Evolutionary conservation across 2,329 filamentous ascomycete genomes (phyloP).

Genomic region (Pyricularia sp.): DNA sequence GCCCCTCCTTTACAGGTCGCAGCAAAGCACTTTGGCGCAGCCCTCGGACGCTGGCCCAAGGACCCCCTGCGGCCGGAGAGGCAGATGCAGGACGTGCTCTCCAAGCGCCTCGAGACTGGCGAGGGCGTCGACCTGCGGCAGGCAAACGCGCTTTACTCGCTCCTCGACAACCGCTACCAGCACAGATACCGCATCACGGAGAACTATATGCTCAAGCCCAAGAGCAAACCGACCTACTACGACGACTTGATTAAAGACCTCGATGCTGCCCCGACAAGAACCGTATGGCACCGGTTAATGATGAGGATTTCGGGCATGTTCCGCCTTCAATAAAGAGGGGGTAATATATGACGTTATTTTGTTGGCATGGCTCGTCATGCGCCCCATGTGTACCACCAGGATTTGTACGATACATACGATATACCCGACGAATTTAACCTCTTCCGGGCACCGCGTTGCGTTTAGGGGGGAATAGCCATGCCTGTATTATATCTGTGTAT

Average conservation of each 20-base stretch:
- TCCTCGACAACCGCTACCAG: constrained; percentile 51
- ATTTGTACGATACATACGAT: background rate
- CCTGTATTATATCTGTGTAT: background rate
- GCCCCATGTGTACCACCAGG: background rate
- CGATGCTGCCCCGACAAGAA: constrained; percentile 50
- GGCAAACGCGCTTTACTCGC: constrained; percentile 48
- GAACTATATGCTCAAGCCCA: constrained; percentile 39
- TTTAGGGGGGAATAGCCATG: background rate
- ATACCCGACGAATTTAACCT: background rate
- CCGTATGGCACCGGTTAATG: constrained; percentile 39
- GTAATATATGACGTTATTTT: background rate
- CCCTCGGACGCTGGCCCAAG: constrained; percentile 51
- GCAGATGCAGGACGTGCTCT: constrained; percentile 50
- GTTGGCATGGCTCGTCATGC: background rate
- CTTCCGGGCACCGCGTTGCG: background rate
- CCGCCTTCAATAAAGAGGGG: constrained; percentile 36
- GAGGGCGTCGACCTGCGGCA: constrained; percentile 45
- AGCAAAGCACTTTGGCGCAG: constrained; percentile 37
- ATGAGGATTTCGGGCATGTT: constrained; percentile 52
- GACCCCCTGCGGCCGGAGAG: constrained; percentile 53
- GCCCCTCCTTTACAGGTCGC: constrained; percentile 23
- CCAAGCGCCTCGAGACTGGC: constrained; percentile 27
- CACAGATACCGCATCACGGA: constrained; percentile 41
- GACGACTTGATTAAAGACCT: constrained; percentile 51
- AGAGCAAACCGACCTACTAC: constrained; percentile 57